Base-by-base conservation (phyloP, 2,329 filamentous ascomycete species). In the Epichloe sibirici region DNA sequence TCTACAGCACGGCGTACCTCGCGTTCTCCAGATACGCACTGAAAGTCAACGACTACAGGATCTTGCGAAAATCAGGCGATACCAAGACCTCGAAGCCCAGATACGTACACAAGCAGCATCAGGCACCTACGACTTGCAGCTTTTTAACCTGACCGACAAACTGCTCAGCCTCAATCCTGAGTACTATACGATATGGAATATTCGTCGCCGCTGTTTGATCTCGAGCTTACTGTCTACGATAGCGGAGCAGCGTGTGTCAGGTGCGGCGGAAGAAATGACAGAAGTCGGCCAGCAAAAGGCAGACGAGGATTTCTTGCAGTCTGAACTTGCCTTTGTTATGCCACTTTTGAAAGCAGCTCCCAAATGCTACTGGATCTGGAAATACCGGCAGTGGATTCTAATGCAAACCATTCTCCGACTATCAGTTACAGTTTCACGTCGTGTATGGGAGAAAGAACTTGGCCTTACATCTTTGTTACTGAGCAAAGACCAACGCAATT, bases 181-280 rank as follows among this genome's bases (percentile, higher is more conserved):
- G 69, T 91, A 90, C 74, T 91, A 93, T 71, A 91, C 88, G 53
- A 78, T 89, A 77, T 94, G 88, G 88, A 93, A 94, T 76, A 79
- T 85, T 71, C 85, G 93, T 64, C 85, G 91, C 62, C 79, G 79
- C 63, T 83, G 79, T 69, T 74, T 84, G 76, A 78, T 71, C 55
- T 77, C 73, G 73, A 71, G 73, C 62, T 76, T 73, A 68, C 78
- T 80, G 61, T 81, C 74, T 28, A 11, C 25, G 25, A 25, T 4
- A 7, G 25, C 25, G 25, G 25, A 25, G 25, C 25, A 25, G 25
- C 25, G 25, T 25, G 25, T 25, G 25, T 25, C 25, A 25, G 25
- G 25, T 25, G 25, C 25, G 25, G 25, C 25, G 25, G 25, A 25
- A 25, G 25, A 25, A 25, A 3, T 25, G 25, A 25, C 25, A 25